Evolutionary conservation across 2,329 filamentous ascomycete species (phyloP).

Genomic region (Blastomyces emzantsi): DNA sequence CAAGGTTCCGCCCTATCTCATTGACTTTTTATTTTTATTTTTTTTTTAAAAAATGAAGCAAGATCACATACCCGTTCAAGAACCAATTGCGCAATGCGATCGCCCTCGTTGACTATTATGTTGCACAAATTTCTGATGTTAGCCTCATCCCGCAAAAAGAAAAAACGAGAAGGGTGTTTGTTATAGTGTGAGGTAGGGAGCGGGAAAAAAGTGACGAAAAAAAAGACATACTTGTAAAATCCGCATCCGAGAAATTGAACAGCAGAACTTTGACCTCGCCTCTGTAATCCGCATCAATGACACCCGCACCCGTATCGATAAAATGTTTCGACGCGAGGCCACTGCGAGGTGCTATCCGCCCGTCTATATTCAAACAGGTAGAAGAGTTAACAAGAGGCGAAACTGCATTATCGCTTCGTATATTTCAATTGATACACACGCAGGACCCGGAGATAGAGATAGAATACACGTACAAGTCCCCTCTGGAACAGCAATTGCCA

Average conservation of each 20-base stretch:
- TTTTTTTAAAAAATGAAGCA: not conserved
- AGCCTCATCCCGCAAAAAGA: not conserved
- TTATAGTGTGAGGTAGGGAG: too few relatives aligned
- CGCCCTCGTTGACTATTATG: conserved; percentile 60
- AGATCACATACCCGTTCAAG: conserved; percentile 59
- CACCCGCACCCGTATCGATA: conserved; percentile 91
- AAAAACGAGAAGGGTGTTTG: not conserved
- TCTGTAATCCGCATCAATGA: conserved; percentile 96
- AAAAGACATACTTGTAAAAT: conserved; percentile 50
- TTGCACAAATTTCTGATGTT: not conserved
- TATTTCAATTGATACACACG: not conserved
- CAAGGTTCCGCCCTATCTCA: not conserved
- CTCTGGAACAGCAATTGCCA: conserved; percentile 80
- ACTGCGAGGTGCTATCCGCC: conserved; percentile 81
- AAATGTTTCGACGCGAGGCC: conserved; percentile 88
- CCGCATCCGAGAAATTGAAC: conserved; percentile 79
- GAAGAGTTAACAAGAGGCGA: not conserved
- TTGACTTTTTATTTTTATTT: too few relatives aligned
- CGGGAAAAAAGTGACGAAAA: not conserved
- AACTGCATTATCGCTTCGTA: not conserved
- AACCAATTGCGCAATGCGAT: conserved; percentile 87
- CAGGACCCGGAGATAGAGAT: not conserved
- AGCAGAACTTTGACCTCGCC: conserved; percentile 89
- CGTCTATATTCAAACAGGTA: conserved; percentile 48
- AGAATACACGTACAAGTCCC: conserved; percentile 63